phyloP scores from a whole-genome alignment of 345 rosid species.

The Dimocarpus longan region DNA sequence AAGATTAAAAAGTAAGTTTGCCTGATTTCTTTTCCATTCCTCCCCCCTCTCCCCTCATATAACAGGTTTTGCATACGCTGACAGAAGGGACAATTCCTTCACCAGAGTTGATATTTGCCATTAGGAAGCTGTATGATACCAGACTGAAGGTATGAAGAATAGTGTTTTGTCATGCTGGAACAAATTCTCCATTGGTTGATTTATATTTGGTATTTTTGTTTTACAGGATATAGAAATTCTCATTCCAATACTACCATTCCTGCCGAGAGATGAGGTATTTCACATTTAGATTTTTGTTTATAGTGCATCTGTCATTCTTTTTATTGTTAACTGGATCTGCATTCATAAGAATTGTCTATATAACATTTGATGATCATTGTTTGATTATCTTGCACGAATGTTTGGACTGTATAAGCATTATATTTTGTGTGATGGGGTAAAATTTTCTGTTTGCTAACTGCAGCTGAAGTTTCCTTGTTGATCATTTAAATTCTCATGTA shows the following conservation, averaged over 20 bases:
- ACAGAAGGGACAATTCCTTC: conserved; percentile 83
- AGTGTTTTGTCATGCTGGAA: conserved; percentile 19
- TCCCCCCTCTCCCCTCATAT: conserved; percentile 17
- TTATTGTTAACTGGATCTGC: background rate
- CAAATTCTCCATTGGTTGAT: conserved; percentile 28
- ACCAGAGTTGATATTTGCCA: conserved; percentile 67
- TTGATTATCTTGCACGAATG: background rate
- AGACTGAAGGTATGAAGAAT: conserved; percentile 68
- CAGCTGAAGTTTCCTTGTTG: too few relatives aligned
- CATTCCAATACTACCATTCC: conserved; percentile 80
- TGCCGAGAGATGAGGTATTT: conserved; percentile 84
- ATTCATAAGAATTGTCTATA: background rate
- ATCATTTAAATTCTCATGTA: background rate
- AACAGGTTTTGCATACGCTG: conserved; percentile 88
- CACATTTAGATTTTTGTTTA: conserved; percentile 11
- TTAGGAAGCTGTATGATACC: conserved; percentile 82
- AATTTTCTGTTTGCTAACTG: too few relatives aligned
- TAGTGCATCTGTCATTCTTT: background rate
- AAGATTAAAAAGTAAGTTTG: conserved; percentile 1
- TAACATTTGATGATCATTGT: background rate
- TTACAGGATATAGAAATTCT: conserved; percentile 86
- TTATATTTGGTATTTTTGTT: conserved; percentile 34
- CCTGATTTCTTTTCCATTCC: conserved; percentile 24
- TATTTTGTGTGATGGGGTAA: too few relatives aligned
- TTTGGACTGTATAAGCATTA: background rate